A percentile compares a stretch with the other conserved stretches of the same genome.
Evolutionary conservation across 202 grass and related monocot genomes (phyloP).

Genomic region (Bolboschoenoplectus hybrid): DNA sequence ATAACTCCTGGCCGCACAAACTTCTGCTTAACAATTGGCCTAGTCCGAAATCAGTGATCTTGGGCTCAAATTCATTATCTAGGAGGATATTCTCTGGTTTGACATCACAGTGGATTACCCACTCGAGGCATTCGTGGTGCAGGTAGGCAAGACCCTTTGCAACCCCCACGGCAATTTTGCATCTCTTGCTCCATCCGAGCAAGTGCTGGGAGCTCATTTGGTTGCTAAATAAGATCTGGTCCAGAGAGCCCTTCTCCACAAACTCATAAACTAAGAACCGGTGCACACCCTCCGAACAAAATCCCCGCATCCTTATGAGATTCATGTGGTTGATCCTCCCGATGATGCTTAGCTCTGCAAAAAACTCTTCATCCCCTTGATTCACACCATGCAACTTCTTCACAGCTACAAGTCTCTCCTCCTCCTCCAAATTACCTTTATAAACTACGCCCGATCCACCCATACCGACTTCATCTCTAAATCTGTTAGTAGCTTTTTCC

Average conservation of each 20-base stretch:
- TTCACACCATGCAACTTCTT: slow-evolving; percentile 51
- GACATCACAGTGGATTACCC: slow-evolving; percentile 67
- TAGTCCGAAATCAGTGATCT: slow-evolving; percentile 58
- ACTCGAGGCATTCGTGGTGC: slow-evolving; percentile 54
- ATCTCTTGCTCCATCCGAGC: slow-evolving; percentile 47
- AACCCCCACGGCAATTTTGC: slow-evolving; percentile 53
- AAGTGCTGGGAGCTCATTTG: background rate
- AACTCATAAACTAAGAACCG: slow-evolving; percentile 51
- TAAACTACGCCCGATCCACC: slow-evolving; percentile 58
- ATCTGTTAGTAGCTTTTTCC: slow-evolving; percentile 43
- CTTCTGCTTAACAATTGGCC: slow-evolving; percentile 48
- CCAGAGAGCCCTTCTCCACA: slow-evolving; percentile 52
- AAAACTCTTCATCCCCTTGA: slow-evolving; percentile 54
- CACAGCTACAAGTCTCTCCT: slow-evolving; percentile 52
- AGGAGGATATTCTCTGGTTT: slow-evolving; percentile 67
- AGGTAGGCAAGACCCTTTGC: slow-evolving; percentile 55
- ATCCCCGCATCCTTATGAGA: slow-evolving; percentile 50
- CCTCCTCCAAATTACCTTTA: slow-evolving; percentile 57
- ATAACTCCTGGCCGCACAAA: slow-evolving; percentile 8
- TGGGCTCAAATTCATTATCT: slow-evolving; percentile 56
- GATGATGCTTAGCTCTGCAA: slow-evolving; percentile 51
- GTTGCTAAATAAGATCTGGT: slow-evolving; percentile 38
- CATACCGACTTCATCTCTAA: slow-evolving; percentile 45
- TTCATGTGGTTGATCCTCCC: slow-evolving; percentile 67
- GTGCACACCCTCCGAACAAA: slow-evolving; percentile 48